A percentile compares a stretch with the other conserved stretches of the same genome.
These are phyloP conservation scores for Acidiella bohemica DNA, from an alignment of 495 filamentous ascomycete genomes.

Conservation along the genomic window DNA sequence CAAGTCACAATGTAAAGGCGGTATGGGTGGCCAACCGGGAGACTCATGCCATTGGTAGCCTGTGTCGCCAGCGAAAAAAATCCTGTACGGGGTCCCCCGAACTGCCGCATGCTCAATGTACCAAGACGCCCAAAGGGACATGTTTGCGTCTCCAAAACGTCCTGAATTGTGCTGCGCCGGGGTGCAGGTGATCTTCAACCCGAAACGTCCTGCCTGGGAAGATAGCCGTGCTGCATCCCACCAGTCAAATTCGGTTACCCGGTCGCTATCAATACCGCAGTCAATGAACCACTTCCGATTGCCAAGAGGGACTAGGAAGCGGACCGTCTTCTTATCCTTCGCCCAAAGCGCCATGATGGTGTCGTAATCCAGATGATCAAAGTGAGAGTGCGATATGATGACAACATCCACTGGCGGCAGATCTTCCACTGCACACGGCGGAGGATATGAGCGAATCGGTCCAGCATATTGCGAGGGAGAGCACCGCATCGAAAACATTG, in stretches of 20 bases:
- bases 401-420: constrained; percentile 37
- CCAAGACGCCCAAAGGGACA: constrained; percentile 8
- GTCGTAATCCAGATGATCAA: constrained; percentile 37
- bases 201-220: constrained; percentile 7
- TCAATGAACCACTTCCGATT: constrained; percentile 28
- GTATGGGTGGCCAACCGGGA: constrained; percentile 8
- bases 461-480: constrained; percentile 35
- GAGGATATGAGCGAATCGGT: constrained; percentile 36
- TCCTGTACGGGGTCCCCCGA: not conserved
- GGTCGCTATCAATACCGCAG: constrained; percentile 30
- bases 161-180: constrained; percentile 33
- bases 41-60: constrained; percentile 13
- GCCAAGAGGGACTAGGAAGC: constrained; percentile 33
- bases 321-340: constrained; percentile 21
- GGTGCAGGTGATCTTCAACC: constrained; percentile 25
- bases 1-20: not conserved
- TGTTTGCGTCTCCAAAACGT: constrained; percentile 1
- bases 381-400: constrained; percentile 40
- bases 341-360: constrained; percentile 29
- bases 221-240: constrained; percentile 33
- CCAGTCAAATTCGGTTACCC: constrained; percentile 40
- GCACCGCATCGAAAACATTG: constrained; percentile 38
- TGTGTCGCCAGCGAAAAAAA: constrained; percentile 9
- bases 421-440: constrained; percentile 35
- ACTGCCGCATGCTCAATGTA: constrained; percentile 2